Base-by-base conservation (phyloP, 352 stramenopile species). In the Pythium sp. region DNA sequence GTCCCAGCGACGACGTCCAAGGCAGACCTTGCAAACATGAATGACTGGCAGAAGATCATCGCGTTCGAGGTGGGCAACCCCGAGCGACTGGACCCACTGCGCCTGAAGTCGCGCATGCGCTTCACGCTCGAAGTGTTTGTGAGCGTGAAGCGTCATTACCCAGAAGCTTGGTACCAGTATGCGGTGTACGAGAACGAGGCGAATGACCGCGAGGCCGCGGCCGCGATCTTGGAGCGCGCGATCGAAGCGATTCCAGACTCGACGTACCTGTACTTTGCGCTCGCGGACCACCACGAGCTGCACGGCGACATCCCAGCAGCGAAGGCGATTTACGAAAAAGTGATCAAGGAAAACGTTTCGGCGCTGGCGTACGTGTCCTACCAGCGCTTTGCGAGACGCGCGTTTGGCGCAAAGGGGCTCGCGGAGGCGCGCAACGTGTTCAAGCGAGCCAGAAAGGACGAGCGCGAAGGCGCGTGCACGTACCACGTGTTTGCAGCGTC, bases 161-260 rank as follows among this genome's bases (percentile, higher is more conserved):
- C 87, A 2, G 89, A 96, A 69, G 79, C 83, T 2, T 96, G 89
- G 89, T 95, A 92, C 68, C 89, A 94, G 68, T 96, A 94, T 58
- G 83, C 87, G 15, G 74, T 78, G 7, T 93, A 93, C 58, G 89
- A 96, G 56, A 93, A 82, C 58, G 84, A 93, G 32, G 78, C 72
- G 5, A 87, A 91, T 38, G 89, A 96, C 53, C 77, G 68, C 0
- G 89, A 95, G 20, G 86, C 86, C 9, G 85, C 87, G 8, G 80
- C 75, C 0, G 68, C 64, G 28, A 79, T 96, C 20, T 91, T 93
- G 56, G 80, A 93, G 60, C 86, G 85, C 15, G 84, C 81, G 5
- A 65, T 93, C 38, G 89, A 90, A n/a, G 87, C 83, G 20, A 78
- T 94, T 36, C 89, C 89, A 0, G 79, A 92, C 46, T 96, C 89